A percentile compares a stretch with the other conserved stretches of the same genome.
phyloP scores from a whole-genome alignment of 2,329 filamentous ascomycete species.

The Rutstroemia sydowiana region DNA sequence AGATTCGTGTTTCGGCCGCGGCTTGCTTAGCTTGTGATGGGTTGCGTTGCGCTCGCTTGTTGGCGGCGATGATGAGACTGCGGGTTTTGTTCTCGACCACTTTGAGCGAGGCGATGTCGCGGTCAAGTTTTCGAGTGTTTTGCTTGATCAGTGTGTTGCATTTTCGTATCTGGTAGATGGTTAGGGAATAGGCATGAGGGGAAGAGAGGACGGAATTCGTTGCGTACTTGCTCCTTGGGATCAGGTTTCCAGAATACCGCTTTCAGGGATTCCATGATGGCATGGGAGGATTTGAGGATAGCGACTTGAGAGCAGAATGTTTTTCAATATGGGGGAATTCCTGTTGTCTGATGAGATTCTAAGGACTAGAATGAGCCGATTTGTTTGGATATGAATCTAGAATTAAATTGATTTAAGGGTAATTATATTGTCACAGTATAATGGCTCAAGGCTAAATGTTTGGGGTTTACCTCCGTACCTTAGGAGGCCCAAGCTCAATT shows the following conservation, averaged over 20 bases:
- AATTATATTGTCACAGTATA: background rate
- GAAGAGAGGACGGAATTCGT: background rate
- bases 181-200: background rate
- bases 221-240: slow-evolving; percentile 74
- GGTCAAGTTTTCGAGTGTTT: slow-evolving; percentile 90
- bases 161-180: slow-evolving; percentile 70
- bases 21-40: slow-evolving; percentile 74
- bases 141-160: slow-evolving; percentile 84
- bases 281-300: background rate
- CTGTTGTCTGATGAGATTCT: too few species aligned
- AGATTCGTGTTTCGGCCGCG: slow-evolving; percentile 73
- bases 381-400: too few species aligned
- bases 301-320: background rate
- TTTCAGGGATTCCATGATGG: slow-evolving; percentile 75
- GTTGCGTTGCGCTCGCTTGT: slow-evolving; percentile 72
- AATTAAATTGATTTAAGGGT: background rate
- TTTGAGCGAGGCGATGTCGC: slow-evolving; percentile 76
- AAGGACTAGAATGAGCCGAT: too few species aligned
- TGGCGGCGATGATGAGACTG: slow-evolving; percentile 74
- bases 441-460: background rate
- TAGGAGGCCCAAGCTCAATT: slow-evolving; percentile 6
- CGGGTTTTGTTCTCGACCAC: slow-evolving; percentile 77
- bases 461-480: too few species aligned
- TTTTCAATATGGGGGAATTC: background rate
- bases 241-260: slow-evolving; percentile 86